These are phyloP conservation scores for Ambrosiella beaveri DNA, from an alignment of 2,329 filamentous ascomycete species.

Conservation along the genomic window DNA sequence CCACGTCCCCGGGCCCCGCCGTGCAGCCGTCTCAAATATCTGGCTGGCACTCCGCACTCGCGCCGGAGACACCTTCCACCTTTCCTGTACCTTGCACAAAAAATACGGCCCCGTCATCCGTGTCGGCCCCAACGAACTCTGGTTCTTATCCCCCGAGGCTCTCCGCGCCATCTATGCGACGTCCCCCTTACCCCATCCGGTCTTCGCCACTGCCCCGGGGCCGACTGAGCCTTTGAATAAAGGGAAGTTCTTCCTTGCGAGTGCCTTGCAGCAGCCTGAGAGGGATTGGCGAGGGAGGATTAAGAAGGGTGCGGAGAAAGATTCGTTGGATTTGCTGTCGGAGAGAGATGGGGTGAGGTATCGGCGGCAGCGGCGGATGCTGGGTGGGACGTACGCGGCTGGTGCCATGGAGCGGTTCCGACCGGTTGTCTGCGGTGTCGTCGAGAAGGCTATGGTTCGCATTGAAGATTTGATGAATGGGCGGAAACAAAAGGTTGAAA, in stretches of 20 bases:
- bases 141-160: constrained; percentile 31
- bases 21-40: constrained; percentile 29
- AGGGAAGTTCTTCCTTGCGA: constrained; percentile 21
- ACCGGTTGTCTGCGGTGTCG: constrained; percentile 24
- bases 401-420: constrained; percentile 27
- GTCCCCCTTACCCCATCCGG: neutral
- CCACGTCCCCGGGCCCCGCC: constrained; percentile 27
- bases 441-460: constrained; percentile 21
- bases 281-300: constrained; percentile 23
- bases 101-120: constrained; percentile 34
- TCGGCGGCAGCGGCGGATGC: constrained; percentile 30
- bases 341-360: constrained; percentile 31
- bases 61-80: constrained; percentile 24
- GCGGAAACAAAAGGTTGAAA: neutral
- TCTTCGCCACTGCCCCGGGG: constrained; percentile 15
- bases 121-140: constrained; percentile 36
- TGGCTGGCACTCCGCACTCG: constrained; percentile 32
- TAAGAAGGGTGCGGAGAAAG: constrained; percentile 19
- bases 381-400: constrained; percentile 30
- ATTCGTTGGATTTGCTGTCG: constrained; percentile 34
- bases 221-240: neutral
- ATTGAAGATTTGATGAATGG: constrained; percentile 21
- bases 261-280: constrained; percentile 25
- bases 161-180: constrained; percentile 30
- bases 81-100: constrained; percentile 28